Evolutionary conservation across 352 stramenopile genomes (phyloP), one percentile per base, ranked within the genome.

Genomic region (Globisporangium recalcitrans): DNA sequence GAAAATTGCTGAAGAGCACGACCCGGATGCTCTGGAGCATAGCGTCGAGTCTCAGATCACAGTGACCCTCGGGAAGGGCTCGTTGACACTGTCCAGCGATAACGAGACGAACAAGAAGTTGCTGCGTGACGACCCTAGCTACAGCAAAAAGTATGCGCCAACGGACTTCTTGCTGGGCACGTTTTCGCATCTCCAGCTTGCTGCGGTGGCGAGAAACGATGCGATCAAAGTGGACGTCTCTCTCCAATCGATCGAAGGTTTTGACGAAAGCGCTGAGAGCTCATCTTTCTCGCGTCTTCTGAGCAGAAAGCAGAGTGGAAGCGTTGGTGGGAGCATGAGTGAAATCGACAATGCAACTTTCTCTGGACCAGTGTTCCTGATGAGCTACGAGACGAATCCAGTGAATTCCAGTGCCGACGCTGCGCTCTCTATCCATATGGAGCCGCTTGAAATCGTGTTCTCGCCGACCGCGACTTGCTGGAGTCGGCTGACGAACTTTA

Each of bases 181-280:
- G 6, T 94, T 94, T 68, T 80, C 81, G 51, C 74, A 92, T 52
- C 68, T 94, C 4, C 85, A 94, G 60, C 61, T 94, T 29, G 82
- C 80, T 59, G 82, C 79, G 26, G 82, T 90, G 53, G 75, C 71
- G 22, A 82, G 74, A 64, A 75, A 81, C 40, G 77, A 90, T 55
- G 85, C 82, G 11, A 84, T 89, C 34, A 83, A 89, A 61, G 69
- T 95, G 21, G 85, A 95, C 60, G 69, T 95, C 0, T 95, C 85
- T n/a, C 69, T 96, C 3, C 85, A 96, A 57, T 83, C 84, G 26
- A 90, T 96, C 54, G 85, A 96, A 49, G 80, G 81, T 8, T 95
- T 87, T 67, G 87, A 96, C 65, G 85, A 95, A 67, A 93, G 85
- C 55, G 81, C 83, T n/a, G 80, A 93, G 59, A 93, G 78, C 48